Evolutionary conservation across 768 basidiomycete genomes (phyloP).

Genomic region (Tephrocybe rancida): DNA sequence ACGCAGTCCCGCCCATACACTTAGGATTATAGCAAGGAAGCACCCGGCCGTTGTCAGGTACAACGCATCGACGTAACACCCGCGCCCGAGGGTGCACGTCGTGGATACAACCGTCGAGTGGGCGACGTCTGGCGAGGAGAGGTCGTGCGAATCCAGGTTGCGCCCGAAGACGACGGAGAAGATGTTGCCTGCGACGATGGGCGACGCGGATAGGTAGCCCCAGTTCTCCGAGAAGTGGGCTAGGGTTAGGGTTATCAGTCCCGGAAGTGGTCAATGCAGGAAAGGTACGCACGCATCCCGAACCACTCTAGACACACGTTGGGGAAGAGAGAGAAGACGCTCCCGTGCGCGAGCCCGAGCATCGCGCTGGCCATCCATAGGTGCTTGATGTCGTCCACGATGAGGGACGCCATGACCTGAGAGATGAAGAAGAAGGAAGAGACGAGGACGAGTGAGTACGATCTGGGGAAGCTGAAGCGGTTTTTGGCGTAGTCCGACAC

Average conservation of each 20-base stretch:
- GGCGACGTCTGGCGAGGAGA: not conserved
- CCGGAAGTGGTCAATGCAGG: not conserved
- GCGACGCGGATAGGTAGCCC: conserved; percentile 76
- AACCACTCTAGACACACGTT: conserved; percentile 90
- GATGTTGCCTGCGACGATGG: conserved; percentile 78
- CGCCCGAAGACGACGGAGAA: conserved; percentile 85
- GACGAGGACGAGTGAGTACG: conserved; percentile 70
- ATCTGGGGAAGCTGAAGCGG: conserved; percentile 60
- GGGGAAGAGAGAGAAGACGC: conserved; percentile 70
- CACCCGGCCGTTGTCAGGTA: conserved; percentile 53
- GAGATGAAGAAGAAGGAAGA: conserved; percentile 70
- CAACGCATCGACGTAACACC: conserved; percentile 63
- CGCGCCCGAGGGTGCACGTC: conserved; percentile 53
- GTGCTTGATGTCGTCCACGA: conserved; percentile 57
- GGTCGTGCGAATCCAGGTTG: conserved; percentile 74
- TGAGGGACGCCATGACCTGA: conserved; percentile 60
- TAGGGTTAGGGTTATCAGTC: conserved; percentile 19
- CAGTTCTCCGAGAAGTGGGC: conserved; percentile 85
- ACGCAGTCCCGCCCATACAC: conserved; percentile 52
- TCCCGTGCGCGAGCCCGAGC: conserved; percentile 74
- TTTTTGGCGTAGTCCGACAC: conserved; percentile 66
- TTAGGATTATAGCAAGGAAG: conserved; percentile 44
- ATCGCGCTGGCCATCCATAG: conserved; percentile 64
- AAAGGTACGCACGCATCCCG: conserved; percentile 67
- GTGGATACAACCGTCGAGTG: not conserved